Conservation (phyloP, 2,329 filamentous ascomycete species). For the Epichloe uncinata region DNA sequence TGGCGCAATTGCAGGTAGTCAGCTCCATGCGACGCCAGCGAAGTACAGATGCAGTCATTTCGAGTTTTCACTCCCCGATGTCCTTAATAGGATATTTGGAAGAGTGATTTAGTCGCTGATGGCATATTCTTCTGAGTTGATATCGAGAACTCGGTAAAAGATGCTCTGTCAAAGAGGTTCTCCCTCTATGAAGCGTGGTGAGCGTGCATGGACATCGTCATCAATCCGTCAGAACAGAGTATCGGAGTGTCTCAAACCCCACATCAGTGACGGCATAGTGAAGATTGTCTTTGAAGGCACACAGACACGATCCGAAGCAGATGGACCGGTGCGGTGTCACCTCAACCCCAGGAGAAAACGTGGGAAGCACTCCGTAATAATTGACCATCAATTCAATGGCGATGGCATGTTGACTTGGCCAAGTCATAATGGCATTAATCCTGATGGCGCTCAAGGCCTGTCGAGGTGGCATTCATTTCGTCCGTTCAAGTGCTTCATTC, state of each 20-base stretch:
- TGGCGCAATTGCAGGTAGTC: too few species aligned
- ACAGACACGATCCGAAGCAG: neutral
- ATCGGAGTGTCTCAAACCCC: constrained; percentile 2
- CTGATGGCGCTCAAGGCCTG: neutral
- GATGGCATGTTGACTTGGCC: neutral
- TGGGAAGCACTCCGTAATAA: neutral
- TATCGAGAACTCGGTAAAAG: too few species aligned
- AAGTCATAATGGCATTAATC: neutral
- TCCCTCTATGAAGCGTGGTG: neutral
- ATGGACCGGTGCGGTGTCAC: neutral
- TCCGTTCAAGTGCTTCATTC: neutral
- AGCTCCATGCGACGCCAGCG: too few species aligned
- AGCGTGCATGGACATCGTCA: neutral
- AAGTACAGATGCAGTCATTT: too few species aligned
- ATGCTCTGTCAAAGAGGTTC: too few species aligned
- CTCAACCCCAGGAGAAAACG: constrained; percentile 1
- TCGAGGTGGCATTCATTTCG: neutral
- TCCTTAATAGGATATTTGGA: too few species aligned
- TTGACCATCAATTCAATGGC: neutral
- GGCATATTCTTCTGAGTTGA: too few species aligned
- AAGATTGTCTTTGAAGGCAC: neutral
- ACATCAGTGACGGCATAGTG: neutral
- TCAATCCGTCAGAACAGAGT: neutral
- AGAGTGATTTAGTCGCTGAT: too few species aligned
- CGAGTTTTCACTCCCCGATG: too few species aligned